Evolutionary conservation across 257 asterid species (phyloP), one percentile per base, ranked within the genome.

Genomic region (Galeopsis tetrahit): DNA sequence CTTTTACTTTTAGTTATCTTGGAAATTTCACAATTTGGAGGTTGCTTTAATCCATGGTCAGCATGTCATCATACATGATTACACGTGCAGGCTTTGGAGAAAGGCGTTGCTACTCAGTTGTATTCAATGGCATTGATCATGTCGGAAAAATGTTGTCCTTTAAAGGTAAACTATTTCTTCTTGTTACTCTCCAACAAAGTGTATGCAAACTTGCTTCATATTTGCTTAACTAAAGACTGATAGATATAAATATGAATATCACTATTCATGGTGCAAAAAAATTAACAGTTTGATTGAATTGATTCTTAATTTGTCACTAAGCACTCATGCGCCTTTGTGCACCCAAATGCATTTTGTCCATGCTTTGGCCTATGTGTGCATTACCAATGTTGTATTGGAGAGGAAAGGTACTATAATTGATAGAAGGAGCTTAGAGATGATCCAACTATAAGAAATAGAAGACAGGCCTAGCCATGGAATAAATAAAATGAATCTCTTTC

Each of bases 11-110:
- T 38, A 38, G 42, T 44, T 70, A 28, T 39, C 38, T 35, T 56
- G 66, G 33, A 28, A 28, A 70, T 69, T 40, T 40, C 42, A 40
- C 17, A 34, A 40, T 21, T 39, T 15, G n/a, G 42, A 15, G 74
- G 42, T 57, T 51, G 64, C n/a, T 17, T 13, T 17, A 35, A 51
- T 55, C 14, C 60, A 66, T 46, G 38, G 48, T 13, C 35, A 67
- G 61, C 72, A 67, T 67, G 9, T 34, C 17, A 44, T 67, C 10
- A 13, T 66, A 6, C 71, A n/a, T 48, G 44, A 10, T 67, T 49
- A 63, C 52, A 34, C 43, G 10, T 42, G 34, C n/a, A 11, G 62
- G 48, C 68, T 59, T 56, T 4, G 58, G 48, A 42, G 64, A 11
- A 40, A 42, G 55, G 15, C 33, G 1, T 14, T 49, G 57, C 31